A percentile compares a stretch with the other conserved stretches of the same genome.
Evolutionary conservation across 768 basidiomycete species (phyloP).

Genomic region (Sistotremastrum niveocremeum): DNA sequence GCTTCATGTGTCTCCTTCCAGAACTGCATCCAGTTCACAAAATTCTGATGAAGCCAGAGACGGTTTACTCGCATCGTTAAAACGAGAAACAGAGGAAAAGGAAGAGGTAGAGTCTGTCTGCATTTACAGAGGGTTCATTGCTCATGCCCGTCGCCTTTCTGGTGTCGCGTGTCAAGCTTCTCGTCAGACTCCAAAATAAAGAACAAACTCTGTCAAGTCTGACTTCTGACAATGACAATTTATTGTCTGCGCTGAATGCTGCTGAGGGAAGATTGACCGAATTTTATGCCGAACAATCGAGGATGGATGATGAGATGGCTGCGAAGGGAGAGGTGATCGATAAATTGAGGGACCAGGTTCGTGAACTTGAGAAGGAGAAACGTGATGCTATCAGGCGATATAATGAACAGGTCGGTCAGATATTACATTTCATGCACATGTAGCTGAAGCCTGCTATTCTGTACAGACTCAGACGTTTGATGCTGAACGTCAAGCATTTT

Average conservation of each 20-base stretch:
- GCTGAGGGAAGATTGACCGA: conserved; percentile 68
- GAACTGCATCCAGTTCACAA: conserved; percentile 21
- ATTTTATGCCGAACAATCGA: conserved; percentile 67
- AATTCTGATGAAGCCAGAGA: conserved; percentile 38
- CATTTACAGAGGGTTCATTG: conserved; percentile 3
- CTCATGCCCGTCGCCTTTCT: not conserved
- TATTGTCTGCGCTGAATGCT: conserved; percentile 48
- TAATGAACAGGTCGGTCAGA: conserved; percentile 61
- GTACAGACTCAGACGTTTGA: conserved; percentile 74
- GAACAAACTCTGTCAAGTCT: conserved; percentile 53
- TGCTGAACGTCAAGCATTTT: conserved; percentile 82
- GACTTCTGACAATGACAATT: conserved; percentile 46
- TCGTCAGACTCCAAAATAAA: conserved; percentile 67
- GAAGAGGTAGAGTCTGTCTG: conserved; percentile 41
- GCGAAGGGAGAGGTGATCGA: conserved; percentile 74
- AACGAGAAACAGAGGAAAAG: conserved; percentile 68
- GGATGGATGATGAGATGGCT: conserved; percentile 71
- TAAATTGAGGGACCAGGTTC: conserved; percentile 66
- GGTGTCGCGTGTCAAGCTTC: conserved; percentile 34
- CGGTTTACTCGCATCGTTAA: conserved; percentile 45
- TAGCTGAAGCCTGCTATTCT: conserved; percentile 8
- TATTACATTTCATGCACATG: conserved; percentile 3
- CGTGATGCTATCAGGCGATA: conserved; percentile 71
- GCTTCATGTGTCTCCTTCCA: conserved; percentile 33
- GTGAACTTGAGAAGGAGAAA: conserved; percentile 83